Evolutionary conservation across 371 early-diverging fungal species (phyloP), one percentile per base, ranked within the genome.

Genomic region (Mucor indicus): DNA sequence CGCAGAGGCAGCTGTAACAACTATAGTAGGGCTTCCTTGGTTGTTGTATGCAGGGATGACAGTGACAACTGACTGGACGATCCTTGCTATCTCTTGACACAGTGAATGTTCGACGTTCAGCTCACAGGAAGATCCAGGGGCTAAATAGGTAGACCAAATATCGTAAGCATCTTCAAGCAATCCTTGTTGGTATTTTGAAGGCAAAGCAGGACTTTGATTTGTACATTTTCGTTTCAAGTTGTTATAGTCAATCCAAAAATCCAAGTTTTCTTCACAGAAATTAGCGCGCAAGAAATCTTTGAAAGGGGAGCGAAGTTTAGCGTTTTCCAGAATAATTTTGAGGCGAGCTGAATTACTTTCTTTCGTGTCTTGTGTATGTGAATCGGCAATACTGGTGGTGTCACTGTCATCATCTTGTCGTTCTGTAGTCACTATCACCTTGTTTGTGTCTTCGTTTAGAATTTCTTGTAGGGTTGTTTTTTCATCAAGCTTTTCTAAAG

Each of bases 201-300:
- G 62, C 13, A 53, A 24, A 0, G 68, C 67, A 2, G 69, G 72
- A 13, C 63, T 68, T 50, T 66, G 64, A 16, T 53, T 62, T 12
- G 69, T 57, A 35, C 48, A 62, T 54, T 67, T 62, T 48, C 75
- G 57, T 33, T 60, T 40, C 30, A 79, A 21, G 19, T 72, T 61
- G 38, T 45, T 62, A 44, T 72, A 64, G 47, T 89, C 86, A 5
- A 80, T 63, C 77, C 81, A 81, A 44, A 87, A 89, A 35, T 81
- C 69, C 27, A 85, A 61, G 45, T 87, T 89, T 40, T 89, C 89
- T 46, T 83, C 84, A 53, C 86, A 87, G 48, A 82, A 82, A 45
- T 85, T 83, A 21, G 80, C 73, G 15, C 77, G 67, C 19, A 84
- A 56, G 55, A 84, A 87, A 41, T 73, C 77, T 52, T 82, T 80